Evolutionary conservation across 352 stramenopile genomes (phyloP).

Genomic region (Bremia lactucae): DNA sequence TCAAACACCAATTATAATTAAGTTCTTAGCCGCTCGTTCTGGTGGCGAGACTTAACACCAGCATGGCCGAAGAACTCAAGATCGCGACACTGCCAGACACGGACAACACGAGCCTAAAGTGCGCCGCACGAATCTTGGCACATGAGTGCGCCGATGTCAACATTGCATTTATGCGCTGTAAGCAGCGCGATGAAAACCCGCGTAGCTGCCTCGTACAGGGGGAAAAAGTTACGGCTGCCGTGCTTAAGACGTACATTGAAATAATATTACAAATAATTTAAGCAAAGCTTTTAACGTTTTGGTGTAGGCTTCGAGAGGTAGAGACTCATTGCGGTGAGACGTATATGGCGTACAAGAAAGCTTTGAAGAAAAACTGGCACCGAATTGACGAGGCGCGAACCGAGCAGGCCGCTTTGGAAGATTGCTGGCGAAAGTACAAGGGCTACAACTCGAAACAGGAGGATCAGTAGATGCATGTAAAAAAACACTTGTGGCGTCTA

Average conservation of each 20-base stretch:
- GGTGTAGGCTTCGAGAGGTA: constrained; percentile 54
- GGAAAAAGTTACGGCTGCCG: constrained; percentile 81
- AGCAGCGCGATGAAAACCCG: constrained; percentile 74
- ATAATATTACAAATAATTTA: neutral
- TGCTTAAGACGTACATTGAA: constrained; percentile 80
- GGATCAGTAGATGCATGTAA: constrained; percentile 16
- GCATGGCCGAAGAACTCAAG: constrained; percentile 36
- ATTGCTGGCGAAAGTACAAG: constrained; percentile 81
- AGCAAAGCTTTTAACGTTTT: neutral
- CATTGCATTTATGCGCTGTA: constrained; percentile 81
- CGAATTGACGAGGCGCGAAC: constrained; percentile 77
- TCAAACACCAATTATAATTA: neutral
- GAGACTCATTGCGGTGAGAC: constrained; percentile 80
- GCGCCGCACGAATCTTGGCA: constrained; percentile 68
- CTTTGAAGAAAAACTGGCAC: constrained; percentile 85
- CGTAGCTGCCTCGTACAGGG: constrained; percentile 70
- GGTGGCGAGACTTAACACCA: neutral
- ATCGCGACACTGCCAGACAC: constrained; percentile 54
- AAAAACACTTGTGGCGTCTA: constrained; percentile 13
- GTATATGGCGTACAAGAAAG: constrained; percentile 81
- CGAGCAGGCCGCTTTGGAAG: constrained; percentile 76
- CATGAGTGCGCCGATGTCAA: constrained; percentile 79
- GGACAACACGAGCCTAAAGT: constrained; percentile 84
- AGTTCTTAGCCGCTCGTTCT: constrained; percentile 20
- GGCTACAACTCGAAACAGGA: constrained; percentile 25